Evolutionary conservation across 2,329 filamentous ascomycete genomes (phyloP).

Genomic region (Phialophora expanda): DNA sequence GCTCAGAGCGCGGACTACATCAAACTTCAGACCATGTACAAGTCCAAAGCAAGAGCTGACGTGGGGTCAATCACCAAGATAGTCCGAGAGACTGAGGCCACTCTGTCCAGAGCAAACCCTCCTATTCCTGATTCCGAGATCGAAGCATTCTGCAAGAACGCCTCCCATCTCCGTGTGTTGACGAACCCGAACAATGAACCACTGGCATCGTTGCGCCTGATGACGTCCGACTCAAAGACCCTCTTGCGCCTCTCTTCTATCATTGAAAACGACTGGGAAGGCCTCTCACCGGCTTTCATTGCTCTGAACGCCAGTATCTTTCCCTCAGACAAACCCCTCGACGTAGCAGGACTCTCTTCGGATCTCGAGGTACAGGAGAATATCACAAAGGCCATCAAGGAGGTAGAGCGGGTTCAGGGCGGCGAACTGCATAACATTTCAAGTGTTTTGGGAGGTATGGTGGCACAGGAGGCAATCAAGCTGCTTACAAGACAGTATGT

Average conservation of each 20-base stretch:
- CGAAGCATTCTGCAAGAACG: constrained; percentile 93
- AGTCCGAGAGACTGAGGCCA: constrained; percentile 63
- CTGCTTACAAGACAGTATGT: constrained; percentile 69
- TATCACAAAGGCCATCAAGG: constrained; percentile 61
- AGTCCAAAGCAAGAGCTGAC: constrained; percentile 80
- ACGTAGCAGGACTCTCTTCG: constrained; percentile 43
- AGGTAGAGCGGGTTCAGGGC: constrained; percentile 76
- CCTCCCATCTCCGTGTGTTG: constrained; percentile 88
- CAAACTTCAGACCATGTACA: constrained; percentile 89
- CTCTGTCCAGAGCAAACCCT: constrained; percentile 49
- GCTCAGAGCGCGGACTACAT: constrained; percentile 90
- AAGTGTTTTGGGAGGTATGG: constrained; percentile 84
- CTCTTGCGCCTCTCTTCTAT: constrained; percentile 29
- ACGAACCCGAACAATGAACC: constrained; percentile 60
- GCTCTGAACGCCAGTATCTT: constrained; percentile 58
- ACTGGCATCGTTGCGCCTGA: constrained; percentile 32
- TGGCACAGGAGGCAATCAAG: constrained; percentile 97
- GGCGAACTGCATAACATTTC: constrained; percentile 93
- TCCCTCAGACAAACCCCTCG: constrained; percentile 38
- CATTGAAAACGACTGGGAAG: constrained; percentile 56
- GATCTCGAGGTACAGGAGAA: constrained; percentile 53
- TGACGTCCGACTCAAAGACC: constrained; percentile 28
- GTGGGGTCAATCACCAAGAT: constrained; percentile 72
- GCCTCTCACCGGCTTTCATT: constrained; percentile 72
- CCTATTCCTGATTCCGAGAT: constrained; percentile 73